A percentile compares a stretch with the other conserved stretches of the same genome.
phyloP scores from a whole-genome alignment of 371 early-diverging fungal genomes.

The Rhizopus sp. region DNA sequence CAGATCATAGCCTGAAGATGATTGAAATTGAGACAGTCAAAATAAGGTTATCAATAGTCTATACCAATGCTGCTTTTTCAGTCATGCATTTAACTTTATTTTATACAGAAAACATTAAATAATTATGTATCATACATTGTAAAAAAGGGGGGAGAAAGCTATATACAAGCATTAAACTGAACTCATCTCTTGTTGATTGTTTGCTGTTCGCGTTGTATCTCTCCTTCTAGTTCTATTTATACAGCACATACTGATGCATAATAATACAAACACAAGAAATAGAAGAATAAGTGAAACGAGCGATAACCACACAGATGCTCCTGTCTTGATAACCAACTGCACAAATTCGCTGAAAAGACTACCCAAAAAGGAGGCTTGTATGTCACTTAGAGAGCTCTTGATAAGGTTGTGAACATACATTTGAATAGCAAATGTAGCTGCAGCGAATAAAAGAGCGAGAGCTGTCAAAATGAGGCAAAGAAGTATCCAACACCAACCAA shows the following conservation, averaged over 20 bases:
- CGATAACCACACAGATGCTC: constrained; percentile 28
- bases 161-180: neutral
- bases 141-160: too few species aligned
- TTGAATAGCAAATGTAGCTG: constrained; percentile 19
- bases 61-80: too few species aligned
- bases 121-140: too few species aligned
- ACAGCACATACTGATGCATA: constrained; percentile 18
- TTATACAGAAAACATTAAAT: too few species aligned
- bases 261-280: constrained; percentile 16
- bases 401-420: constrained; percentile 11
- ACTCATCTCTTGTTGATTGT: neutral
- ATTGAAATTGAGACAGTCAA: too few species aligned
- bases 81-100: too few species aligned
- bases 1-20: too few species aligned
- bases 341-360: constrained; percentile 11
- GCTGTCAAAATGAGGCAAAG: neutral
- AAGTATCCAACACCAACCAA: constrained; percentile 9
- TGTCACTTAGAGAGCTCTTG: constrained; percentile 3
- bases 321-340: neutral
- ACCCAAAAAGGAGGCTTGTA: constrained; percentile 8
- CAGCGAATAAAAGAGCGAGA: constrained; percentile 12
- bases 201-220: neutral
- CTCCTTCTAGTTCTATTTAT: constrained; percentile 2
- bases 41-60: too few species aligned
- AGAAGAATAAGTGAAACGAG: constrained; percentile 20